Conservation (phyloP, 176 grass and related monocot species). For the Musa acuminata region DNA sequence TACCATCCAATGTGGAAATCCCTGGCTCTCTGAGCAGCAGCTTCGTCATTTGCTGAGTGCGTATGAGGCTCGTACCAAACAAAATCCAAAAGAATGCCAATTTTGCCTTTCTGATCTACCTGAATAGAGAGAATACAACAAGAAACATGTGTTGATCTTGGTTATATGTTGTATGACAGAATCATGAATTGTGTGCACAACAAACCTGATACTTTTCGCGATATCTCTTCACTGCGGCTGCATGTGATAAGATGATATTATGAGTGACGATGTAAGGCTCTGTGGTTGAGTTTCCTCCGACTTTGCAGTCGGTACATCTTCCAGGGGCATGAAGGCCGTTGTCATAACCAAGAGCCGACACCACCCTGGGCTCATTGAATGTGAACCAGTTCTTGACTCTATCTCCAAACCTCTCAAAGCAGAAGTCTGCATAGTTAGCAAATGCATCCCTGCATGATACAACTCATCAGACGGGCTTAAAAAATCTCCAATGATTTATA, state of each 20-base stretch:
- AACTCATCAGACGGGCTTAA: not conserved
- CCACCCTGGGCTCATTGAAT: conserved; percentile 40
- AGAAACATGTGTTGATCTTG: not conserved
- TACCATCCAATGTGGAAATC: conserved; percentile 94
- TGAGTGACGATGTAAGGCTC: conserved; percentile 51
- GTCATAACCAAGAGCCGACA: conserved; percentile 53
- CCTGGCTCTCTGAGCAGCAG: conserved; percentile 75
- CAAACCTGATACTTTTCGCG: conserved; percentile 40
- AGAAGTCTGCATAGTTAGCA: conserved; percentile 39
- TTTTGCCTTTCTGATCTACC: conserved; percentile 33
- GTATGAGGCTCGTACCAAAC: conserved; percentile 66
- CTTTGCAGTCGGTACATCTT: conserved; percentile 32
- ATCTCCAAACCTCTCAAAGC: conserved; percentile 36
- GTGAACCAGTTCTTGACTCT: conserved; percentile 54
- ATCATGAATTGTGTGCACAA: not conserved
- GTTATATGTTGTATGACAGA: not conserved
- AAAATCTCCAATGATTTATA: not conserved
- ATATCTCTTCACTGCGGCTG: conserved; percentile 43
- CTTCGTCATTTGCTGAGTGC: conserved; percentile 52
- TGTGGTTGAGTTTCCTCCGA: conserved; percentile 37
- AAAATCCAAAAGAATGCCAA: conserved; percentile 57
- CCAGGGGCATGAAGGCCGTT: conserved; percentile 35
- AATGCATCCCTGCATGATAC: conserved; percentile 27
- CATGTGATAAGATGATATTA: conserved; percentile 54
- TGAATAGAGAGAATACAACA: conserved; percentile 1